Evolutionary conservation across 106 monocot species (phyloP).

Genomic region (Cymbidium sinense): DNA sequence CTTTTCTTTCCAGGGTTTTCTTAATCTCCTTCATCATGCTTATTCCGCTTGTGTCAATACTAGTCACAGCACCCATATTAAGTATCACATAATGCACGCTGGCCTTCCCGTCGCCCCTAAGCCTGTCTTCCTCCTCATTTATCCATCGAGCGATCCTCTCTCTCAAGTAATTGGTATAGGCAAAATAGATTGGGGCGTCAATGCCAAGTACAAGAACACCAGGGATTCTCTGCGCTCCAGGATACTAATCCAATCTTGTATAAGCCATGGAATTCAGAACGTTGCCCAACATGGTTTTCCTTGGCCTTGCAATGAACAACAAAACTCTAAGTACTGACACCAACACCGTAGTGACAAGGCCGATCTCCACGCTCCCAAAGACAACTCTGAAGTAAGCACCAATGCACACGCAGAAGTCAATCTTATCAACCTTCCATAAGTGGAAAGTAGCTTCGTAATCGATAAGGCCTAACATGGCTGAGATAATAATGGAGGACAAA

Average conservation of each 20-base stretch:
- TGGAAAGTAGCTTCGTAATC: constrained; percentile 70
- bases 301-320: constrained; percentile 75
- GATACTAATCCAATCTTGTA: constrained; percentile 69
- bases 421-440: constrained; percentile 86
- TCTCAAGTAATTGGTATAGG: constrained; percentile 76
- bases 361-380: constrained; percentile 73
- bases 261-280: constrained; percentile 75
- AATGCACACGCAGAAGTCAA: constrained; percentile 83
- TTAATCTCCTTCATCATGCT: constrained; percentile 82
- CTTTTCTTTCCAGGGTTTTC: constrained; percentile 47
- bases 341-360: constrained; percentile 60
- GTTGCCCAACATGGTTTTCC: constrained; percentile 69
- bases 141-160: constrained; percentile 90
- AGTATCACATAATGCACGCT: constrained; percentile 68
- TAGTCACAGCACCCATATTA: constrained; percentile 84
- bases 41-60: constrained; percentile 92
- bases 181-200: constrained; percentile 83
- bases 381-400: constrained; percentile 85
- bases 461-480: constrained; percentile 85
- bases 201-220: constrained; percentile 71
- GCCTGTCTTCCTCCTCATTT: constrained; percentile 65
- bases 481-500: too few species aligned
- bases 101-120: constrained; percentile 28
- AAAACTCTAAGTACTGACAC: constrained; percentile 73
- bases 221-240: constrained; percentile 46